Evolutionary conservation across 805 yeast genomes (phyloP).

Genomic region (Kluyveromyces nonfermentans): DNA sequence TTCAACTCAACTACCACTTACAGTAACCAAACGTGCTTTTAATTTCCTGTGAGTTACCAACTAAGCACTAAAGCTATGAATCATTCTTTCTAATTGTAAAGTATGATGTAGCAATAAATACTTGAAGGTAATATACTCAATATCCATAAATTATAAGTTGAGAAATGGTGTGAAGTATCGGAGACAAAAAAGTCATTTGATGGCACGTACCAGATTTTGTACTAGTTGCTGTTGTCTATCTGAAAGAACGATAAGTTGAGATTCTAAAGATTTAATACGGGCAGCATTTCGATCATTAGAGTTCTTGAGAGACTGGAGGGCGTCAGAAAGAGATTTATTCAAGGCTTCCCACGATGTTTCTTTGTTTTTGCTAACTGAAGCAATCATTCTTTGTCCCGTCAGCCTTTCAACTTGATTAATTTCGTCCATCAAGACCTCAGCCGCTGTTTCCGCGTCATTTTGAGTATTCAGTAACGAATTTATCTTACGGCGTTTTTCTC

Average conservation of each 20-base stretch:
- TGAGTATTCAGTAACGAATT: constrained; percentile 12
- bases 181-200: not conserved
- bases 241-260: not conserved
- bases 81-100: too few relatives aligned
- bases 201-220: not conserved
- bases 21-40: too few relatives aligned
- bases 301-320: not conserved
- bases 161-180: too few relatives aligned
- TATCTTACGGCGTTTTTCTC: constrained; percentile 12
- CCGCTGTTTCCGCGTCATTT: not conserved
- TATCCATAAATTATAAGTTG: too few relatives aligned
- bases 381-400: not conserved
- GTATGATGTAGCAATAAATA: too few relatives aligned
- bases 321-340: not conserved
- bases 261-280: not conserved
- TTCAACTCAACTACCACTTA: too few relatives aligned
- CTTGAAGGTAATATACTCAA: too few relatives aligned
- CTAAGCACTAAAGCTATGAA: too few relatives aligned
- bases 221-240: not conserved
- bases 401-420: not conserved
- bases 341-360: not conserved
- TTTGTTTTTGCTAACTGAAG: not conserved
- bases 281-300: not conserved
- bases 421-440: not conserved
- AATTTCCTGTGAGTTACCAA: too few relatives aligned